Evolutionary conservation across 176 grass and related monocot species (phyloP).

Genomic region (Thinopyrum elongatum): DNA sequence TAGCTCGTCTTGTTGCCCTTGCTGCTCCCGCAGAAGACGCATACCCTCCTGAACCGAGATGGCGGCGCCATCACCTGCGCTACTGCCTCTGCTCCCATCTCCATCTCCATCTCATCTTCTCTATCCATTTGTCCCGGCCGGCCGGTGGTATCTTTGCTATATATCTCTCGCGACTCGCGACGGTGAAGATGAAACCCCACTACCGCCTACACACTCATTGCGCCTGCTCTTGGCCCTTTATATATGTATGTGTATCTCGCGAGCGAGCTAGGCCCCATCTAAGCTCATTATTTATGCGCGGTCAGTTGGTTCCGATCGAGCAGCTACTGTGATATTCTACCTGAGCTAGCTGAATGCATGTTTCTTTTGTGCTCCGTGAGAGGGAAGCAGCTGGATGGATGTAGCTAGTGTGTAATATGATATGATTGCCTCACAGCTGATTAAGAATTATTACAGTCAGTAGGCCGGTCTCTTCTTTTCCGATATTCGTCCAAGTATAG

Average conservation of each 20-base stretch:
- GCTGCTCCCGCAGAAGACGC: constrained; percentile 66
- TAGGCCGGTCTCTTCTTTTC: not conserved
- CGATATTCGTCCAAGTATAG: not conserved
- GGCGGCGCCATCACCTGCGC: constrained; percentile 1
- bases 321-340: constrained; percentile 20
- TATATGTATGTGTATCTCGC: constrained; percentile 21
- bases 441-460: not conserved
- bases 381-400: not conserved
- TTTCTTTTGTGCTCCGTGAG: not conserved
- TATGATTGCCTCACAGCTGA: not conserved
- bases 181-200: constrained; percentile 12
- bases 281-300: constrained; percentile 9
- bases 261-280: constrained; percentile 9
- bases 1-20: constrained; percentile 67
- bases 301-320: constrained; percentile 7
- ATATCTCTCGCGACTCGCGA: not conserved
- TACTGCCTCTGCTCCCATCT: not conserved
- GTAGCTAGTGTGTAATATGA: not conserved
- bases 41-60: constrained; percentile 57
- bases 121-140: not conserved
- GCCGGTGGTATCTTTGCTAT: not conserved
- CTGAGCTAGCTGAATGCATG: not conserved
- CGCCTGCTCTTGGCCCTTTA: constrained; percentile 31
- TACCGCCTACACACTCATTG: constrained; percentile 33
- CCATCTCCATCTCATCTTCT: constrained; percentile 17